phyloP scores from a whole-genome alignment of 2,329 filamentous ascomycete species.

The Colletotrichum endophyticum region DNA sequence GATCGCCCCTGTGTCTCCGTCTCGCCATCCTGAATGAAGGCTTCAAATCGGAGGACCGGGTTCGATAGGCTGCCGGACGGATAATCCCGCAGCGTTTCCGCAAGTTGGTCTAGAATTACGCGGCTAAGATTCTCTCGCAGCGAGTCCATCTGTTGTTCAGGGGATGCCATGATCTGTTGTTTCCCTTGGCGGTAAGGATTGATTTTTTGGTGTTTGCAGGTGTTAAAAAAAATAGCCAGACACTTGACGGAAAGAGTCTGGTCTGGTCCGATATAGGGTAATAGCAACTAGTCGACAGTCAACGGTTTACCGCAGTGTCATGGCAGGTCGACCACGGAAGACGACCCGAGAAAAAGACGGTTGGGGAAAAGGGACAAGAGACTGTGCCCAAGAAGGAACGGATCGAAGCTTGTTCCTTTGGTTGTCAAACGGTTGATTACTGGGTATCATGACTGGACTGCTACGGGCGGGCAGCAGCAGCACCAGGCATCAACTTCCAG shows the following conservation, averaged over 20 bases:
- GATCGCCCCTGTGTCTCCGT: constrained; percentile 9
- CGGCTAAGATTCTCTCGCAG: constrained; percentile 18
- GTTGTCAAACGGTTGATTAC: constrained; percentile 1
- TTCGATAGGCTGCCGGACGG: constrained; percentile 18
- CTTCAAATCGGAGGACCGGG: constrained; percentile 21
- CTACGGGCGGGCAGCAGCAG: neutral
- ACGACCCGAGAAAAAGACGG: neutral
- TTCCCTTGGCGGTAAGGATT: neutral
- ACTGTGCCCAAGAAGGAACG: neutral
- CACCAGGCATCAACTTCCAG: neutral
- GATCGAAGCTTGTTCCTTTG: neutral
- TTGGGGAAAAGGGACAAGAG: neutral
- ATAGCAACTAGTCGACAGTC: neutral
- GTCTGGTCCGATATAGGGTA: neutral
- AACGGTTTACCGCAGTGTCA: neutral
- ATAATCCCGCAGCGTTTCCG: constrained; percentile 21
- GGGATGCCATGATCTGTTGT: constrained; percentile 15
- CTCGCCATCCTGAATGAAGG: constrained; percentile 22
- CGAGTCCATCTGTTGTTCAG: constrained; percentile 19
- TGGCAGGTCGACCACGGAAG: neutral
- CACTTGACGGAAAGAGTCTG: neutral
- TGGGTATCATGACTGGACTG: constrained; percentile 16
- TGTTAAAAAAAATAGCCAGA: neutral
- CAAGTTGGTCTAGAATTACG: constrained; percentile 21
- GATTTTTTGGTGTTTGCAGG: neutral